Percentiles rank a stretch among this genome's conserved stretches.
These are phyloP conservation scores for Syzygium malaccense DNA, from an alignment of 441 rosid species.

Conservation along the genomic window DNA sequence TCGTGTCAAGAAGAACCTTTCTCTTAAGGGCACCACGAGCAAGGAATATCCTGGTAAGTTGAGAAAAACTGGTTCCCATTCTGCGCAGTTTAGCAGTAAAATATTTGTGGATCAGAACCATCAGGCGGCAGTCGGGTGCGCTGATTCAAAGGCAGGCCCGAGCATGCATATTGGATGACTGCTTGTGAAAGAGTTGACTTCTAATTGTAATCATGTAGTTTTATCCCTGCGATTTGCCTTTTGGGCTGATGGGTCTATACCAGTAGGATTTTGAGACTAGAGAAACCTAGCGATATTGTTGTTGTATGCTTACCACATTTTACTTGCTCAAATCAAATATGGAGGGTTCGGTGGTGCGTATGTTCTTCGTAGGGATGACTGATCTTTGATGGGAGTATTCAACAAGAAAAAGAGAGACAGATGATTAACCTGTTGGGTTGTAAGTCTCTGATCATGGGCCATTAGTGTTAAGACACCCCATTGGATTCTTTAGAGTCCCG, in stretches of 20 bases:
- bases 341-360: not conserved
- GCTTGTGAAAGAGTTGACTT: not conserved
- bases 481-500: not conserved
- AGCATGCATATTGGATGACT: slow-evolving; percentile 15
- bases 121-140: slow-evolving; percentile 22
- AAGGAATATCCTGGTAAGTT: slow-evolving; percentile 50
- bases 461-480: not conserved
- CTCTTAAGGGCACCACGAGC: slow-evolving; percentile 39
- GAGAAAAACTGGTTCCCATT: slow-evolving; percentile 27
- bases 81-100: slow-evolving; percentile 26
- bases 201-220: not conserved
- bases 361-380: not conserved
- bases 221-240: not conserved
- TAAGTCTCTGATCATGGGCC: not conserved
- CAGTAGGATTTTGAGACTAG: not conserved
- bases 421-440: not conserved
- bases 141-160: slow-evolving; percentile 29
- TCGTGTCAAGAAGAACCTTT: slow-evolving; percentile 38
- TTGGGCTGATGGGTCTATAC: not conserved
- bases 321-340: not conserved
- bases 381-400: not conserved
- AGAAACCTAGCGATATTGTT: not conserved
- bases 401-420: not conserved
- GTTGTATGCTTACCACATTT: not conserved
- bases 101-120: slow-evolving; percentile 13